Conservation (phyloP, 2,329 filamentous ascomycete genomes). For the Niveomyces coronatus region DNA sequence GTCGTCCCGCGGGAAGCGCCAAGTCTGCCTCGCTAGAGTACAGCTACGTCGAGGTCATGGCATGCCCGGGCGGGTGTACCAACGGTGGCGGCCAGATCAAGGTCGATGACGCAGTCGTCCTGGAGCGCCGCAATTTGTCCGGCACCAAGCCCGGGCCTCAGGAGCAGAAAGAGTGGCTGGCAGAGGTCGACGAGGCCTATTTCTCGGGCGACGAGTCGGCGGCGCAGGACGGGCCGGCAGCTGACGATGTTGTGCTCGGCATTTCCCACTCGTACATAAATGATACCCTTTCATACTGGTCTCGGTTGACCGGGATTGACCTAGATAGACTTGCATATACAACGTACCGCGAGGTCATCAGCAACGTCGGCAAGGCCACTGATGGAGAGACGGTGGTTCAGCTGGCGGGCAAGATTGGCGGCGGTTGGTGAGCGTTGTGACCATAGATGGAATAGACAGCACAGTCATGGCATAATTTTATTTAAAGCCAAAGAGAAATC, state of each 20-base stretch:
- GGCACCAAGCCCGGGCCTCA: conserved; percentile 57
- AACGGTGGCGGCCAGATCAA: conserved; percentile 97
- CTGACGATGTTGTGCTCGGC: conserved; percentile 44
- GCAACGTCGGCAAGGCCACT: conserved; percentile 75
- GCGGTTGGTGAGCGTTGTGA: conserved; percentile 79
- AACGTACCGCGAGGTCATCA: conserved; percentile 84
- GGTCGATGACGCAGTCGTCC: conserved; percentile 61
- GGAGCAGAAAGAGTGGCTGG: conserved; percentile 80
- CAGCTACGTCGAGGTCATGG: conserved; percentile 97
- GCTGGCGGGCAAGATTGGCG: conserved; percentile 81
- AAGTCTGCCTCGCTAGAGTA: conserved; percentile 52
- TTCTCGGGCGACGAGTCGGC: conserved; percentile 61
- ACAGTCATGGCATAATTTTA: conserved; percentile 7
- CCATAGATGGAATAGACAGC: conserved; percentile 17
- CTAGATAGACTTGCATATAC: conserved; percentile 69
- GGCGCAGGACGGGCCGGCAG: conserved; percentile 16
- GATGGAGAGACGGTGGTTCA: conserved; percentile 78
- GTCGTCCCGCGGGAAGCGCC: conserved; percentile 33
- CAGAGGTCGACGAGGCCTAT: conserved; percentile 78
- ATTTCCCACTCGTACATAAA: conserved; percentile 58
- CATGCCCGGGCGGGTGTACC: conserved; percentile 95
- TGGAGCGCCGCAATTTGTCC: conserved; percentile 35
- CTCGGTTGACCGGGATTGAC: conserved; percentile 56
- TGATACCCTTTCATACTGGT: conserved; percentile 67
- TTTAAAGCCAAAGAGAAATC: conserved; percentile 18